Evolutionary conservation across 495 filamentous ascomycete species (phyloP).

Genomic region (Podospora pseudocomata): DNA sequence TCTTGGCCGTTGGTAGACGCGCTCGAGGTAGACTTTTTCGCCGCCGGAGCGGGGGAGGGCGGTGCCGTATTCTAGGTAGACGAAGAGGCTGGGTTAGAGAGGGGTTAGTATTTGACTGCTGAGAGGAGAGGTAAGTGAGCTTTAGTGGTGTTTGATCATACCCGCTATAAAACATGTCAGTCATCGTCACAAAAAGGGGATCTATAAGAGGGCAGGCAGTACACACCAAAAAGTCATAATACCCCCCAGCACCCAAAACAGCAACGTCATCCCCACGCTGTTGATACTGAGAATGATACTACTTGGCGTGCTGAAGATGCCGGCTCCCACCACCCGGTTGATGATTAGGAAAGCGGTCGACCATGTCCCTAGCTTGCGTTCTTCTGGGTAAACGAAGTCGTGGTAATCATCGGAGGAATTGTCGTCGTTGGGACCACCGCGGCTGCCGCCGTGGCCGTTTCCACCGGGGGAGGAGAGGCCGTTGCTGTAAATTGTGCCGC

Average conservation of each 20-base stretch:
- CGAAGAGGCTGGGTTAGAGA: constrained; percentile 24
- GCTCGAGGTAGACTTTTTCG: constrained; percentile 36
- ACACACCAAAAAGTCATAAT: constrained; percentile 35
- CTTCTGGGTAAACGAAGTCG: constrained; percentile 39
- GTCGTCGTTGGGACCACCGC: constrained; percentile 13
- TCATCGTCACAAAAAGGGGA: neutral
- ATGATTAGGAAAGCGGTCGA: constrained; percentile 37
- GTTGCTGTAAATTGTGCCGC: constrained; percentile 21
- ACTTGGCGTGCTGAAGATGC: constrained; percentile 32
- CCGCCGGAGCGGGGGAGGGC: constrained; percentile 34
- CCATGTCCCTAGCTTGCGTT: constrained; percentile 35
- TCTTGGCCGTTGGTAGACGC: constrained; percentile 32
- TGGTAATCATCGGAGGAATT: constrained; percentile 29
- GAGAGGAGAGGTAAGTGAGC: neutral
- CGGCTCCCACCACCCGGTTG: constrained; percentile 33
- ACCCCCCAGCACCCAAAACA: constrained; percentile 35
- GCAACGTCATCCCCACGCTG: constrained; percentile 32
- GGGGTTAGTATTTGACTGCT: constrained; percentile 7
- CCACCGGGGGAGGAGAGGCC: constrained; percentile 11
- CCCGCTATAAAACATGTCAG: constrained; percentile 21
- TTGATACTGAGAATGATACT: constrained; percentile 26
- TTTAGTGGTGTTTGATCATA: constrained; percentile 11
- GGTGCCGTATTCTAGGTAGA: constrained; percentile 37
- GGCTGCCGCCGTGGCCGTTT: constrained; percentile 6
- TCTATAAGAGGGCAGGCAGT: neutral